phyloP scores from a whole-genome alignment of 306 rosid species.

The Acmispon strigosus region DNA sequence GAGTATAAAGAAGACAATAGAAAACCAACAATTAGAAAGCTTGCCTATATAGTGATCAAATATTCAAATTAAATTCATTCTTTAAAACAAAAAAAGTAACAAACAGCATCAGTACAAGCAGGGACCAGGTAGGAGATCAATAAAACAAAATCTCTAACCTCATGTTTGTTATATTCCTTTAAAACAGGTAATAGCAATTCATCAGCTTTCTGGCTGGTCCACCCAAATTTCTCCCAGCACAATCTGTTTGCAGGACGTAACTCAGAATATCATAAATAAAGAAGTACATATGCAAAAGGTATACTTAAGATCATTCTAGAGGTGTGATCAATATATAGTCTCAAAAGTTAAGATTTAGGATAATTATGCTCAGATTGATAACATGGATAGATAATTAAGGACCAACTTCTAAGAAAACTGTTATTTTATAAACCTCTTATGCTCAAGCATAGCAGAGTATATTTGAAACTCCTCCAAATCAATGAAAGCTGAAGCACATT shows the following conservation, averaged over 20 bases:
- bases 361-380: not conserved
- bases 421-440: not conserved
- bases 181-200: slow-evolving; percentile 81
- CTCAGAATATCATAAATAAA: slow-evolving; percentile 1
- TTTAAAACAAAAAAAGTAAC: not conserved
- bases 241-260: slow-evolving; percentile 44
- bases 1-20: not conserved
- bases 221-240: slow-evolving; percentile 95
- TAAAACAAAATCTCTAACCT: slow-evolving; percentile 43
- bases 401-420: not conserved
- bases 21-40: slow-evolving; percentile 6
- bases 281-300: not conserved
- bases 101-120: not conserved
- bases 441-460: not conserved
- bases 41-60: slow-evolving; percentile 4
- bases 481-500: not conserved
- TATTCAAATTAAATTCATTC: not conserved
- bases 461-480: not conserved
- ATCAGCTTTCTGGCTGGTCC: slow-evolving; percentile 82
- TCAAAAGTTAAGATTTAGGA: not conserved
- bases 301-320: not conserved
- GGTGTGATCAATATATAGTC: not conserved
- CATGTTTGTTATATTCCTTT: slow-evolving; percentile 73
- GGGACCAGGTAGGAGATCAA: not conserved
- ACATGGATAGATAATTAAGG: not conserved